phyloP scores from a whole-genome alignment of 2,329 filamentous ascomycete genomes.

The Cladorrhinum sp. region DNA sequence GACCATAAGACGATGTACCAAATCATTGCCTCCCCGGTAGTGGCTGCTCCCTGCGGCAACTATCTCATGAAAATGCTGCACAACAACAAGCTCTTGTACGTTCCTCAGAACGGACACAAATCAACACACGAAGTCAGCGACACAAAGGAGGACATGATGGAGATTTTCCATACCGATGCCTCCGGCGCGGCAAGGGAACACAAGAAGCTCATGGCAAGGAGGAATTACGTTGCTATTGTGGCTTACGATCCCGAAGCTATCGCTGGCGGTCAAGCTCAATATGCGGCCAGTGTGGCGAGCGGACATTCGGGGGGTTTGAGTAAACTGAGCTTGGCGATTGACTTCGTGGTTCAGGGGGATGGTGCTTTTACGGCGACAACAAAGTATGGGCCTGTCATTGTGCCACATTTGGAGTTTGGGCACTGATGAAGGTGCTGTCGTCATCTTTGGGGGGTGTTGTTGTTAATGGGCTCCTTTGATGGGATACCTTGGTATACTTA shows the following conservation, averaged over 20 bases:
- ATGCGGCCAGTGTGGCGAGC: conserved; percentile 31
- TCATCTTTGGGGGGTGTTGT: conserved; percentile 5
- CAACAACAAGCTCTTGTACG: conserved; percentile 87
- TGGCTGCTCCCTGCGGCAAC: conserved; percentile 78
- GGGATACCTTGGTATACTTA: not conserved
- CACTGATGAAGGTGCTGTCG: conserved; percentile 38
- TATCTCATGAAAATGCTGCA: conserved; percentile 95
- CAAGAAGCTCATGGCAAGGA: conserved; percentile 86
- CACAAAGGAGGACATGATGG: conserved; percentile 99
- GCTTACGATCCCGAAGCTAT: conserved; percentile 86
- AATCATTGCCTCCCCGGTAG: conserved; percentile 87
- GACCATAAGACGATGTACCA: conserved; percentile 99
- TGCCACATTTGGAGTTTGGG: conserved; percentile 80
- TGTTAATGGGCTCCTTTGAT: not conserved
- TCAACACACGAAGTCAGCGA: conserved; percentile 74
- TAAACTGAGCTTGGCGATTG: conserved; percentile 83
- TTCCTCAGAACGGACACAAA: conserved; percentile 81
- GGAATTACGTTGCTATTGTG: conserved; percentile 92
- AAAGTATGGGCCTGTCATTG: conserved; percentile 95
- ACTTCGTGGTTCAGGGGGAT: conserved; percentile 96
- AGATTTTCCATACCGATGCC: conserved; percentile 95
- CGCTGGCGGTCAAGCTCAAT: conserved; percentile 32
- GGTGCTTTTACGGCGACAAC: conserved; percentile 76
- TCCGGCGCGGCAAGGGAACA: conserved; percentile 78
- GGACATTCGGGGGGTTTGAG: conserved; percentile 45